These are phyloP conservation scores for Gnaphalium uliginosum DNA, from an alignment of 129 eudicot species.

Conservation along the genomic window DNA sequence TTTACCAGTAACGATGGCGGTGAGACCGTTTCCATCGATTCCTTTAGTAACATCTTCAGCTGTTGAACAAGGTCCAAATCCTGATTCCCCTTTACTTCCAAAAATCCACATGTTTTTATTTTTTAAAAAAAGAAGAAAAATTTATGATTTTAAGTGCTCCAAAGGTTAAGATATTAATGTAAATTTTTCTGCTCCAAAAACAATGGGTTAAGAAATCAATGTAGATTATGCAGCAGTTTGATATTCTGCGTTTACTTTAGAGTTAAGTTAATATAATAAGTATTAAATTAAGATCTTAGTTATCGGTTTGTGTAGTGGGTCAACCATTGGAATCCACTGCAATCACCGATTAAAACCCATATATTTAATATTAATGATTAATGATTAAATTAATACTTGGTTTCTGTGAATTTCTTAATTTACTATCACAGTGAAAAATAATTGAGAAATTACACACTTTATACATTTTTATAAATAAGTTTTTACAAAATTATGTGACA, in stretches of 20 bases:
- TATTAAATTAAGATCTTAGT: not conserved
- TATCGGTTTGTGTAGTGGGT: not conserved
- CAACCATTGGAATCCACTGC: not conserved
- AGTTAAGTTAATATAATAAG: not conserved
- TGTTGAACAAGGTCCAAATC: slow-evolving; percentile 61
- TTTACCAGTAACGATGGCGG: slow-evolving; percentile 70
- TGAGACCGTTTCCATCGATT: slow-evolving; percentile 60
- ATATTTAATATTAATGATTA: no score
- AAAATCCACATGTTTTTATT: slow-evolving; percentile 52
- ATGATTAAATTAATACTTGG: no score
- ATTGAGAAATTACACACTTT: no score
- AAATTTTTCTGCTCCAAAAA: not conserved
- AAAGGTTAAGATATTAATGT: not conserved
- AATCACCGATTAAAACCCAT: not conserved
- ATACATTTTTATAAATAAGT: no score
- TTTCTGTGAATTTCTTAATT: no score
- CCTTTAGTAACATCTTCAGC: slow-evolving; percentile 77
- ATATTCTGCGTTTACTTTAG: not conserved
- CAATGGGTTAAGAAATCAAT: not conserved
- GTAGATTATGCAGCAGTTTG: not conserved
- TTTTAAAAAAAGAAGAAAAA: not conserved
- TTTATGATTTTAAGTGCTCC: not conserved
- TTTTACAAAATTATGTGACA: not conserved
- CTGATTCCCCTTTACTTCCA: slow-evolving; percentile 63
- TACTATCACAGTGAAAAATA: no score